A percentile compares a stretch with the other conserved stretches of the same genome.
Conservation (phyloP, 164 flowering plant genomes). For the Stephania yunnanensis region DNA sequence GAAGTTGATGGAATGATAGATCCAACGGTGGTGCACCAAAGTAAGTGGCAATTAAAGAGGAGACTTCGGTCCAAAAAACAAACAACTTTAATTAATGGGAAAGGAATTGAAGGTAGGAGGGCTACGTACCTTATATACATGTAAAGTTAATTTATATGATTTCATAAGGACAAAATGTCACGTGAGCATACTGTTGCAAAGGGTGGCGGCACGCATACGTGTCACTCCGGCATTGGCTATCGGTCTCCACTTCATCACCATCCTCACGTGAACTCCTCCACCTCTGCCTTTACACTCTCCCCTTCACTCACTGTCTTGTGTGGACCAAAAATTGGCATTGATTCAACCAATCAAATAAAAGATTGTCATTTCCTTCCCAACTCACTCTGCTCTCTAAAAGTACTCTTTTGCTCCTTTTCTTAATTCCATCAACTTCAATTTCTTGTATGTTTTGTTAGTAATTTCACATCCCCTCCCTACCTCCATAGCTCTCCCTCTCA, state of each 20-base stretch:
- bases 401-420: not conserved
- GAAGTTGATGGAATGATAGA: no score
- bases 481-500: not conserved
- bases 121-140: no score
- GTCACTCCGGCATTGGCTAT: not conserved
- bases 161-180: not conserved
- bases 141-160: no score
- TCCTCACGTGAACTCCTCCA: slow-evolving; percentile 3
- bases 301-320: not conserved
- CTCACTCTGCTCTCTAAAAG: not conserved
- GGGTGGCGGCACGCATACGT: not conserved
- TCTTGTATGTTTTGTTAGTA: no score
- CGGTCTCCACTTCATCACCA: not conserved
- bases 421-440: not conserved
- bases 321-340: not conserved
- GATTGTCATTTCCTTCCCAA: no score
- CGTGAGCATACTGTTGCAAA: not conserved
- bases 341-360: not conserved
- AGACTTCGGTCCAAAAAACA: not conserved
- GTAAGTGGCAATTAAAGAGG: not conserved
- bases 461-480: not conserved
- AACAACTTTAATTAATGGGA: not conserved
- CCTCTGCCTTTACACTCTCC: not conserved
- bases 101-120: not conserved
- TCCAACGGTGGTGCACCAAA: no score